Evolutionary conservation across 2,329 filamentous ascomycete genomes (phyloP), one percentile per base, ranked within the genome.

Genomic region (Pestalotiopsis sp.): DNA sequence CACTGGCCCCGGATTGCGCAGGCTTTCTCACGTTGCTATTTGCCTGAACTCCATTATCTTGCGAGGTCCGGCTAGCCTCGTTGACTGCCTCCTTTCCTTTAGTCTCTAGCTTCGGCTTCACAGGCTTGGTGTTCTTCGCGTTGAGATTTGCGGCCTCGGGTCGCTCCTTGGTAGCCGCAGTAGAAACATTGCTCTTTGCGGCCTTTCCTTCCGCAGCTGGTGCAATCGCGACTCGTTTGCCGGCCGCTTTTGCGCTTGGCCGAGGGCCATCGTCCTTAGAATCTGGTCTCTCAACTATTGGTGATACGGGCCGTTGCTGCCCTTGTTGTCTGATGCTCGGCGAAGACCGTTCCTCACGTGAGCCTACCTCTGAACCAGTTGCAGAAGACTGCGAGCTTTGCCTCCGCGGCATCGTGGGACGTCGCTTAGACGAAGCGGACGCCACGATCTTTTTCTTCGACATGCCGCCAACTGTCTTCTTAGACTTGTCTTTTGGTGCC

Each of bases 311-410:
- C 66, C 70, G 72, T 69, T 72, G 69, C 67, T 73, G 69, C 61
- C 72, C 67, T 45, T 70, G 59, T 12, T 73, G 62, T 49, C 72
- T 77, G 7, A 73, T 72, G 27, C 71, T 72, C 4, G 66, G 45
- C 12, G 75, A 75, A 36, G 76, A 72, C n/a, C 68, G 68, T 23
- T 71, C 73, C 38, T 83, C 80, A 69, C 78, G 80, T 27, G 75
- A 70, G n/a, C 72, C 73, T 38, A 70, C 67, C 13, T 83, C 80
- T 17, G 80, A 78, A 13, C 72, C 71, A 41, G 73, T 77, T 7
- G 77, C 75, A 3, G 83, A 82, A 6, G 82, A 81, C 67, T 85
- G 86, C 1, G 86, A 87, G 71, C 83, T 87, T 49, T 80, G 77
- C 41, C 83, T 82, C 61, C 84, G 82, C 14, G 82, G 77, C 69